Percentiles rank a stretch among this genome's conserved stretches.
Conservation (phyloP, 140 eudicot genomes). For the Eryngium alpinum region DNA sequence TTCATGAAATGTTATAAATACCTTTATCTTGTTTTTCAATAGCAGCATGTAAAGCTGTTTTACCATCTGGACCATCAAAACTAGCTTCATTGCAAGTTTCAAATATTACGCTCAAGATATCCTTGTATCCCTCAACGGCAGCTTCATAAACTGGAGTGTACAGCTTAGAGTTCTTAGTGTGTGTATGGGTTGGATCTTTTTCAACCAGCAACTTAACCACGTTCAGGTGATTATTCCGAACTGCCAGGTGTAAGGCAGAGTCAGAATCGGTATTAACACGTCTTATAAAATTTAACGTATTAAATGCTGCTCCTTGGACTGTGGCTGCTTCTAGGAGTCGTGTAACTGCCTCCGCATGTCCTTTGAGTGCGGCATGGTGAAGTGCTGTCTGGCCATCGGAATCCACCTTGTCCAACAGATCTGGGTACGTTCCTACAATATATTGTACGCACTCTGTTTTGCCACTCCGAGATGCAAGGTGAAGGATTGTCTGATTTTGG, state of each 20-base stretch:
- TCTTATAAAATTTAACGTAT: background rate
- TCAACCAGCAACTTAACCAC: background rate
- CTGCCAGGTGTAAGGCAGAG: background rate
- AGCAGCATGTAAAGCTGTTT: slow-evolving; percentile 3
- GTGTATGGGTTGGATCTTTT: background rate
- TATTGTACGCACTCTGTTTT: background rate
- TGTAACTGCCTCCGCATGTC: too few relatives aligned
- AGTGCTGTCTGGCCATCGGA: background rate
- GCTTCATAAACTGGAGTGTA: background rate
- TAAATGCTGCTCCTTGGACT: too few relatives aligned
- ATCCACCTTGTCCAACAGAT: background rate
- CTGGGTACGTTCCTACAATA: background rate
- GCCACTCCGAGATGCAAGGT: background rate
- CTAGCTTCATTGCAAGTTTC: background rate
- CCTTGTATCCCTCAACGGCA: background rate
- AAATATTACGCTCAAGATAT: background rate
- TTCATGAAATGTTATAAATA: background rate
- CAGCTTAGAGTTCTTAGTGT: background rate
- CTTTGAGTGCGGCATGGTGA: background rate
- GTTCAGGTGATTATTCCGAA: background rate
- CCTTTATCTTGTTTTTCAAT: background rate
- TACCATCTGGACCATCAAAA: background rate
- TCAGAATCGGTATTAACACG: too few relatives aligned
- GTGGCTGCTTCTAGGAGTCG: too few relatives aligned
- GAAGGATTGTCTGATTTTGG: background rate